A percentile compares a stretch with the other conserved stretches of the same genome.
Evolutionary conservation across 352 stramenopile genomes (phyloP).

Genomic region (Globisporangium solare): DNA sequence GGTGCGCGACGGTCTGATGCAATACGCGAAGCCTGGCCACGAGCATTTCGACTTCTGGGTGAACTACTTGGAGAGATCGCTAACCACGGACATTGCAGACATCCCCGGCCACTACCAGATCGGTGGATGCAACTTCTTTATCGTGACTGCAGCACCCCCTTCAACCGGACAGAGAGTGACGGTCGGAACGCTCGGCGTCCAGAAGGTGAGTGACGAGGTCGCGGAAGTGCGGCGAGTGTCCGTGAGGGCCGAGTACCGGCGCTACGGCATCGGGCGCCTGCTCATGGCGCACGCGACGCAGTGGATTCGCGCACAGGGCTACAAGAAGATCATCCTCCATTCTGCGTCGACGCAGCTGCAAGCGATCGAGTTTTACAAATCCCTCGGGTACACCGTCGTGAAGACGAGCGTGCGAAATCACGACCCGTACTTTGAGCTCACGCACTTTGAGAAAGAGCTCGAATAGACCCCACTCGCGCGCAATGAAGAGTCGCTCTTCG

Average conservation of each 20-base stretch:
- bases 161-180: not conserved
- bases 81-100: slow-evolving; percentile 9
- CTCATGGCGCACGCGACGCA: not conserved
- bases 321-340: slow-evolving; percentile 6
- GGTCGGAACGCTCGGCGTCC: not conserved
- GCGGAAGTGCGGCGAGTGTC: slow-evolving; percentile 8
- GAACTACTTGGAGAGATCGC: slow-evolving; percentile 2
- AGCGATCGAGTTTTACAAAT: slow-evolving; percentile 10
- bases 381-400: slow-evolving; percentile 1
- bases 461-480: too few relatives aligned
- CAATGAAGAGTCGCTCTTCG: too few relatives aligned
- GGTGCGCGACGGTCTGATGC: slow-evolving; percentile 8
- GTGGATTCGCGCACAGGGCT: not conserved
- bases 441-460: slow-evolving; percentile 5
- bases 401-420: slow-evolving; percentile 1
- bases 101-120: slow-evolving; percentile 3
- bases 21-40: slow-evolving; percentile 5
- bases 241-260: slow-evolving; percentile 2
- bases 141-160: not conserved
- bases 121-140: slow-evolving; percentile 3
- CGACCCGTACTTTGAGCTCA: slow-evolving; percentile 7
- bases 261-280: slow-evolving; percentile 7
- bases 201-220: slow-evolving; percentile 1
- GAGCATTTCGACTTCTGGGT: not conserved
- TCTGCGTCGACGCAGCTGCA: not conserved